These are phyloP conservation scores for Trichoderma citrinoviride DNA, from an alignment of 2,329 filamentous ascomycete species.

Conservation along the genomic window DNA sequence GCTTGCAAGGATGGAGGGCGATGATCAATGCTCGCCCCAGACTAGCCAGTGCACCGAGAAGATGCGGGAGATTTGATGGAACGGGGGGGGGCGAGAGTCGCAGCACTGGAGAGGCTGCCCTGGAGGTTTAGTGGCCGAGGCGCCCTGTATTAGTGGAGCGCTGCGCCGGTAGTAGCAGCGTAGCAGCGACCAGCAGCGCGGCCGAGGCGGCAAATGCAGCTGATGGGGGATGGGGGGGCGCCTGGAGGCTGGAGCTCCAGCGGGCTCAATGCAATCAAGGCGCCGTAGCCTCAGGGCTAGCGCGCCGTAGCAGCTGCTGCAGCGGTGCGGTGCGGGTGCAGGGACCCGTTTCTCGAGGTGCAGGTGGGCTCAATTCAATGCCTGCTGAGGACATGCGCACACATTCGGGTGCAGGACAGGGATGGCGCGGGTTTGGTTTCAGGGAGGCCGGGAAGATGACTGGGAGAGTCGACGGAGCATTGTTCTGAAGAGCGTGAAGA, in stretches of 20 bases:
- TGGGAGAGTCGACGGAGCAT: too few relatives aligned
- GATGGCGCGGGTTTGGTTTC: slow-evolving; percentile 13
- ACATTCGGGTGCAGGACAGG: not conserved
- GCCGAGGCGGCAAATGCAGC: slow-evolving; percentile 10
- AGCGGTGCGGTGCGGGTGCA: slow-evolving; percentile 20
- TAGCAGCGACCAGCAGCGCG: slow-evolving; percentile 2
- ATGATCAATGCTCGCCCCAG: slow-evolving; percentile 19
- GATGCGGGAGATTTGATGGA: slow-evolving; percentile 20
- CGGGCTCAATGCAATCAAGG: not conserved
- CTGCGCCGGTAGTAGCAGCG: not conserved
- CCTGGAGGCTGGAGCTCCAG: not conserved
- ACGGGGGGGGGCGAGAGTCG: not conserved
- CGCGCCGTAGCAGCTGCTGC: not conserved
- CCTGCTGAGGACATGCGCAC: not conserved
- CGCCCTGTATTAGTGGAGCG: slow-evolving; percentile 18
- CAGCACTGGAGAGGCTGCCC: too few relatives aligned
- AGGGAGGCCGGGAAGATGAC: not conserved
- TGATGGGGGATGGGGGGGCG: too few relatives aligned
- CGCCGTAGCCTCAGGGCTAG: not conserved
- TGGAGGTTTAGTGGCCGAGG: slow-evolving; percentile 7
- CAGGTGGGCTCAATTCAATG: slow-evolving; percentile 6
- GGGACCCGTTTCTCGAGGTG: slow-evolving; percentile 8
- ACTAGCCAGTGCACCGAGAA: slow-evolving; percentile 15
- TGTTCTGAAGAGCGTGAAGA: too few relatives aligned
- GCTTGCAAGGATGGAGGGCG: slow-evolving; percentile 14